Evolutionary conservation across 345 rosid genomes (phyloP).

Genomic region (Combretum micranthum): DNA sequence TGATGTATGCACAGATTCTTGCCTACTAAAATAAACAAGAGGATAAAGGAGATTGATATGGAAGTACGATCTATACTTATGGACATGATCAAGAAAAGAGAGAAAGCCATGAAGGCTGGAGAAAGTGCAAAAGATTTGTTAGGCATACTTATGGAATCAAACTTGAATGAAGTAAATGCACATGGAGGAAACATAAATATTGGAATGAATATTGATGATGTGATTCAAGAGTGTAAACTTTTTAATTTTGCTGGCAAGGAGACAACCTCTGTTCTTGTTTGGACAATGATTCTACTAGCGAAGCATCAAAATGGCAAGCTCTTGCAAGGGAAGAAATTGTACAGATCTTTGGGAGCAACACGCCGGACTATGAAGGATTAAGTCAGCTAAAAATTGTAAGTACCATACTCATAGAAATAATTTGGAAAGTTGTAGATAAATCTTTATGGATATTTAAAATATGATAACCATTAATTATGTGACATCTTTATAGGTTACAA

Average conservation of each 20-base stretch:
- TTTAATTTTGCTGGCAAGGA: conserved; percentile 67
- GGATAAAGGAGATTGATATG: conserved; percentile 21
- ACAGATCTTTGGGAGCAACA: conserved; percentile 31
- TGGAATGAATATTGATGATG: conserved; percentile 32
- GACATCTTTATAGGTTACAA: conserved; percentile 9
- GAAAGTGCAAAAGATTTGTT: conserved; percentile 22
- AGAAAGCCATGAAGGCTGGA: conserved; percentile 26
- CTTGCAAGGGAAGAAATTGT: conserved; percentile 52
- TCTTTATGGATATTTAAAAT: too few species aligned
- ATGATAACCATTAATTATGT: background rate
- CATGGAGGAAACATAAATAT: conserved; percentile 12
- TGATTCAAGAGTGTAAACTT: conserved; percentile 56
- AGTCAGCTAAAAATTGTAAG: conserved; percentile 43
- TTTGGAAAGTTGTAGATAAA: too few species aligned
- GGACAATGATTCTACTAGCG: conserved; percentile 51
- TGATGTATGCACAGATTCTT: conserved; percentile 21
- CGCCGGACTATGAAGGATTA: conserved; percentile 20
- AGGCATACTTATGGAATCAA: conserved; percentile 44
- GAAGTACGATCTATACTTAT: conserved; percentile 26
- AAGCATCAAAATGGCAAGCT: conserved; percentile 52
- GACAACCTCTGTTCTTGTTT: conserved; percentile 44
- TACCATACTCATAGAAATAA: background rate
- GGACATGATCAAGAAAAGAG: conserved; percentile 27
- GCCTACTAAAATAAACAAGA: conserved; percentile 38
- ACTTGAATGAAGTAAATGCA: conserved; percentile 18